Base-by-base conservation (phyloP, 371 early-diverging fungal species). In the Rhizopus arrhizus region DNA sequence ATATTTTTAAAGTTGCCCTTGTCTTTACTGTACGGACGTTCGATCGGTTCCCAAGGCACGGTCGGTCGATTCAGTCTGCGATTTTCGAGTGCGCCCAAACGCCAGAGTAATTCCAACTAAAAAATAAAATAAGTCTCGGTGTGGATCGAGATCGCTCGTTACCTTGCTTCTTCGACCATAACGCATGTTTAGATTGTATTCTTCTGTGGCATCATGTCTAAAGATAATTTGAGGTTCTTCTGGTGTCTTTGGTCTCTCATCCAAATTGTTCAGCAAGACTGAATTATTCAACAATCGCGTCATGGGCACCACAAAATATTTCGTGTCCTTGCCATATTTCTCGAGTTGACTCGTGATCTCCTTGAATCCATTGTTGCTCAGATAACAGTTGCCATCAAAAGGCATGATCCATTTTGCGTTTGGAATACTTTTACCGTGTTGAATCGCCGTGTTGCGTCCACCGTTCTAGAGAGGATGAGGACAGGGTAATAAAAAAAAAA, bases 211-310 rank as follows among this genome's bases (percentile, higher is more conserved):
- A 61, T 85, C 85, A 62, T 83, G 68, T 12, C 86, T 56, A 62
- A 89, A 88, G 29, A 89, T 85, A 31, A 89, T 80, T 62, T 89
- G 88, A 0, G 89, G 89, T 43, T 89, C 89, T 56, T 88, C 89
- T 5, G 82, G 80, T 4, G 86, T 77, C 57, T 81, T 82, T 10
- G 87, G 86, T 22, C 81, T 74, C n/a, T 77, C 75, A 59, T 87
- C 88, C 42, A 70, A 47, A 32, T 75, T 76, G 38, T 77, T 77
- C 38, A 88, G 52, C 15, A 86, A 63, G 35, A 78, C 80, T 0
- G 85, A 77, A 60, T 87, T 89, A 53, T 87, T 84, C 16, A 89
- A 72, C 4, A 87, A 53, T 40, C 89, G 68, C 2, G 83, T 82
- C 89, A 89, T 89, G 8, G 89, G 88, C 4, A 89, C 85, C 2